A percentile compares a stretch with the other conserved stretches of the same genome.
phyloP scores from a whole-genome alignment of 768 basidiomycete species.

The Paxillus involutus region DNA sequence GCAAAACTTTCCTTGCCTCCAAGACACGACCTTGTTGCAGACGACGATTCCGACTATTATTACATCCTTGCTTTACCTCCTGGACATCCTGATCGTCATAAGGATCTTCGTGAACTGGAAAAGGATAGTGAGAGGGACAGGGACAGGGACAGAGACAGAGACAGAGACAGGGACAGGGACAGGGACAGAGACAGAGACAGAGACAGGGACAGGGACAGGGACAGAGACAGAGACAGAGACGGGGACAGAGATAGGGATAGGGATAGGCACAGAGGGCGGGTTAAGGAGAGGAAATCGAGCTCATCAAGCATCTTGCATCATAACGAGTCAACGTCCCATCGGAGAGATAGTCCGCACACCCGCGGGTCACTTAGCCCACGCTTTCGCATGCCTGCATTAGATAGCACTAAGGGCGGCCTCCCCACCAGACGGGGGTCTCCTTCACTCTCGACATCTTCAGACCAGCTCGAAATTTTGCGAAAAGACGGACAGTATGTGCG shows the following conservation, averaged over 20 bases:
- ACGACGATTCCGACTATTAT: conserved; percentile 21
- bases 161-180: background rate
- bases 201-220: background rate
- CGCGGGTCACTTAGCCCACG: conserved; percentile 11
- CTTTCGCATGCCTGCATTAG: conserved; percentile 16
- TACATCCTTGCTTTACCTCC: conserved; percentile 10
- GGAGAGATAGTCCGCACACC: conserved; percentile 14
- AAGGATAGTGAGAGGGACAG: conserved; percentile 1
- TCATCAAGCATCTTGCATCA: background rate
- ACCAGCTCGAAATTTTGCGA: conserved; percentile 22
- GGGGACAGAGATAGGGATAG: background rate
- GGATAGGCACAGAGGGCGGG: background rate
- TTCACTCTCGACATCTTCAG: conserved; percentile 24
- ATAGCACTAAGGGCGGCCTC: conserved; percentile 3
- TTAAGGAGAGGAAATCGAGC: conserved; percentile 8
- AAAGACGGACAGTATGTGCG: conserved; percentile 11
- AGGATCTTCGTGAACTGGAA: conserved; percentile 10
- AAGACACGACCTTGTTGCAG: conserved; percentile 12
- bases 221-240: conserved; percentile 2
- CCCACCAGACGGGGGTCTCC: conserved; percentile 19
- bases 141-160: background rate
- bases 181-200: background rate
- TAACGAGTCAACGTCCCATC: conserved; percentile 14
- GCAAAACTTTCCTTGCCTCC: conserved; percentile 30
- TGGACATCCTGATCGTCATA: conserved; percentile 8